A percentile compares a stretch with the other conserved stretches of the same genome.
Conservation (phyloP, 768 basidiomycete species). For the Tricholoma sp. region DNA sequence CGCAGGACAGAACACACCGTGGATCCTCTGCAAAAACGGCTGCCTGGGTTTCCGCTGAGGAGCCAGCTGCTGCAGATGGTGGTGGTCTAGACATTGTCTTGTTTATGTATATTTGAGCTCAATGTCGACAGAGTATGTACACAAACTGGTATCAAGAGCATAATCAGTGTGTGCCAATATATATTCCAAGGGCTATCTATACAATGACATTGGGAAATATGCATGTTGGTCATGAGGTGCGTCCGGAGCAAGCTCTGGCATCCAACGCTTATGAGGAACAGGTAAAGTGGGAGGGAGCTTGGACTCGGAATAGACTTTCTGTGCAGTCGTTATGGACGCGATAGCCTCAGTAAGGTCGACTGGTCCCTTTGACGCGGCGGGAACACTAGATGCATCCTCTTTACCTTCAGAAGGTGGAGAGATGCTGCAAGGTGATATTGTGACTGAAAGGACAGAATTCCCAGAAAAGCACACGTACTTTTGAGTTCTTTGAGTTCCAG, state of each 20-base stretch:
- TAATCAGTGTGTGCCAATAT: not conserved
- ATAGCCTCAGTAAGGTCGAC: conserved; percentile 74
- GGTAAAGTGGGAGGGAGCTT: conserved; percentile 75
- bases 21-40: conserved; percentile 77
- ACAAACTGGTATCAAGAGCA: too few relatives aligned
- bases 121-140: not conserved
- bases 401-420: conserved; percentile 45
- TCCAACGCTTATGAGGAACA: conserved; percentile 66
- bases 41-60: conserved; percentile 51
- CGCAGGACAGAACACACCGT: conserved; percentile 33
- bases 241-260: conserved; percentile 60
- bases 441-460: not conserved
- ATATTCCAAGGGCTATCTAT: conserved; percentile 31
- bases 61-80: conserved; percentile 46
- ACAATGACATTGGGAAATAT: conserved; percentile 81
- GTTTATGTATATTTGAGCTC: conserved; percentile 38
- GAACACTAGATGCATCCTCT: conserved; percentile 30
- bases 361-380: conserved; percentile 35
- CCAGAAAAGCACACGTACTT: conserved; percentile 45
- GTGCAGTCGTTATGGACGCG: conserved; percentile 49
- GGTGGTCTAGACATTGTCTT: conserved; percentile 40
- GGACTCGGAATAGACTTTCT: conserved; percentile 54
- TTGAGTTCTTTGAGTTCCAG: conserved; percentile 45
- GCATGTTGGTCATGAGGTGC: conserved; percentile 79
- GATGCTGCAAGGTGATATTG: conserved; percentile 34